A percentile compares a stretch with the other conserved stretches of the same genome.
Conservation (phyloP, 495 filamentous ascomycete species). For the Hypoxylon lienhwacheense region DNA sequence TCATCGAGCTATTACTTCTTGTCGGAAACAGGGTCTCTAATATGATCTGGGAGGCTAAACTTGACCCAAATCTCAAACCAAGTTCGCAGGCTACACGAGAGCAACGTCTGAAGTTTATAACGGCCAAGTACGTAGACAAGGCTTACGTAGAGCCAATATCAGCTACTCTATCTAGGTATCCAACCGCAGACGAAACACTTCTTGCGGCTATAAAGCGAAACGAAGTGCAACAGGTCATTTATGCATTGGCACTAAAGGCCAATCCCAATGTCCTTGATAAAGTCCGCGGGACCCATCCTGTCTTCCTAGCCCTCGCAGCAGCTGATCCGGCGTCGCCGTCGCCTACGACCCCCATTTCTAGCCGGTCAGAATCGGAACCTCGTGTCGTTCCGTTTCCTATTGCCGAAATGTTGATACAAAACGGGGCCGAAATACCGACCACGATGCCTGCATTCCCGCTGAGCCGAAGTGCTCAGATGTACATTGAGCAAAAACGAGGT, state of each 20-base stretch:
- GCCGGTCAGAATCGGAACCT: constrained; percentile 37
- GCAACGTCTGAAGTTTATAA: constrained; percentile 89
- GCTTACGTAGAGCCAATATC: constrained; percentile 79
- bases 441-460: constrained; percentile 75
- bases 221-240: constrained; percentile 87
- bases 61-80: constrained; percentile 73
- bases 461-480: constrained; percentile 72
- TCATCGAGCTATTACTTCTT: constrained; percentile 89
- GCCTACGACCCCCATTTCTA: constrained; percentile 38
- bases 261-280: constrained; percentile 88
- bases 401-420: constrained; percentile 90
- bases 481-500: constrained; percentile 79
- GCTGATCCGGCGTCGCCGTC: constrained; percentile 82
- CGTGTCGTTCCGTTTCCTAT: constrained; percentile 69
- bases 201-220: constrained; percentile 94
- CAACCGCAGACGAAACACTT: constrained; percentile 83
- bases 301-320: constrained; percentile 91
- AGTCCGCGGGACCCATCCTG: constrained; percentile 79
- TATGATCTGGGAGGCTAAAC: constrained; percentile 90
- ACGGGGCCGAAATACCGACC: constrained; percentile 84
- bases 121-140: constrained; percentile 86
- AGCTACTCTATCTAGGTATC: constrained; percentile 71
- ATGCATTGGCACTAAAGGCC: constrained; percentile 83
- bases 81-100: constrained; percentile 77
- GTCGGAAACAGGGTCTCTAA: constrained; percentile 95